Evolutionary conservation across 129 eudicot genomes (phyloP).

Genomic region (Artemisia tridentata): DNA sequence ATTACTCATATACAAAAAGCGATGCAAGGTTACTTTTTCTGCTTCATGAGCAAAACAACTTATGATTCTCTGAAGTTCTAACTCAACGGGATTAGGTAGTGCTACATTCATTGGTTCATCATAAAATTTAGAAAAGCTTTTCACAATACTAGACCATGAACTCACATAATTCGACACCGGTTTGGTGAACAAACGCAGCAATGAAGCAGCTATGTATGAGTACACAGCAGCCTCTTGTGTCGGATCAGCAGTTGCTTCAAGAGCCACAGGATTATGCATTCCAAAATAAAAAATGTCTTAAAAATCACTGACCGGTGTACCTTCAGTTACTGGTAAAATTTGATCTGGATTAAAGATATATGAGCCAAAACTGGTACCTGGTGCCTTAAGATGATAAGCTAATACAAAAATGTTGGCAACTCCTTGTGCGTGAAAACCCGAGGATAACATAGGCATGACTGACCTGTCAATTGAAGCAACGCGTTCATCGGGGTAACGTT

Average conservation of each 20-base stretch:
- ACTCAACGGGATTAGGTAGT: not conserved
- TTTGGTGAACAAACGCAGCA: not conserved
- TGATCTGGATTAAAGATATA: not conserved
- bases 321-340: not conserved
- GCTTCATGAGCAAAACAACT: not conserved
- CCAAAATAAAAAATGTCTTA: too few relatives aligned
- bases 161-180: not conserved
- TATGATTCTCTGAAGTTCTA: not conserved
- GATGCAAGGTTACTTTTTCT: too few relatives aligned
- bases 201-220: slow-evolving; percentile 8
- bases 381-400: slow-evolving; percentile 19
- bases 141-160: not conserved
- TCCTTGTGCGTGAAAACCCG: not conserved
- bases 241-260: not conserved
- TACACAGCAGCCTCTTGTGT: slow-evolving; percentile 15
- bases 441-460: slow-evolving; percentile 10
- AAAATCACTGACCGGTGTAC: not conserved
- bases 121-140: not conserved
- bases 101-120: not conserved
- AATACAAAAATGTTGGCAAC: not conserved
- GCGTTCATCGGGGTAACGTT: not conserved
- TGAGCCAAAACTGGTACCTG: not conserved
- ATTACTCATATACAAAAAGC: too few relatives aligned
- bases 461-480: not conserved
- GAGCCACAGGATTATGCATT: not conserved